phyloP scores from a whole-genome alignment of 768 basidiomycete genomes.

The Russula foetens region DNA sequence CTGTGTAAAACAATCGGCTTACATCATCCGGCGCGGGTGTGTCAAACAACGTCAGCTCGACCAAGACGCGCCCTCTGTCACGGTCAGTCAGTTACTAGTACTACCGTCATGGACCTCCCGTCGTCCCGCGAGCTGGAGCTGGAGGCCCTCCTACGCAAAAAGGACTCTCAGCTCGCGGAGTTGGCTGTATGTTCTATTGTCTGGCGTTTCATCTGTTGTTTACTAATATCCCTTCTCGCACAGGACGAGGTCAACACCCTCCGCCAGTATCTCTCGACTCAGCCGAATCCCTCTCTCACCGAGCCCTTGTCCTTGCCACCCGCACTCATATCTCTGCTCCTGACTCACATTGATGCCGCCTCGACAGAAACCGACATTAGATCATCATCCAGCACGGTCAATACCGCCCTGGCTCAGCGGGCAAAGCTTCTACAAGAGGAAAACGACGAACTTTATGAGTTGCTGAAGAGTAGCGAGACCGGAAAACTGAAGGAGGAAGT shows the following conservation, averaged over 20 bases:
- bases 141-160: constrained; percentile 65
- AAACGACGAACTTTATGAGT: constrained; percentile 77
- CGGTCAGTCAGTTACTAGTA: constrained; percentile 7
- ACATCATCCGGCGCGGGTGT: constrained; percentile 7
- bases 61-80: constrained; percentile 15
- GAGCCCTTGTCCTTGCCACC: constrained; percentile 66
- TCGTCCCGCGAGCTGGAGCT: constrained; percentile 73
- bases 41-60: neutral
- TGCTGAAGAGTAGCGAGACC: constrained; percentile 66
- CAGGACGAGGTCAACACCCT: constrained; percentile 71
- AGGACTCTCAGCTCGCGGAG: constrained; percentile 63
- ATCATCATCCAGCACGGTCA: constrained; percentile 43
- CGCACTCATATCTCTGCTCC: constrained; percentile 54
- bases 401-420: constrained; percentile 69
- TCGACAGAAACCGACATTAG: constrained; percentile 25
- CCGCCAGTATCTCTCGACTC: constrained; percentile 53
- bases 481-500: constrained; percentile 80
- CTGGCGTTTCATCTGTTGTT: neutral
- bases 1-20: neutral
- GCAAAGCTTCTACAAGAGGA: constrained; percentile 71
- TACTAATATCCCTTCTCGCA: constrained; percentile 2
- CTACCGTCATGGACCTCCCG: constrained; percentile 54
- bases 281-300: constrained; percentile 50
- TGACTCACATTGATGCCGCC: constrained; percentile 55
- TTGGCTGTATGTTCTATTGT: constrained; percentile 50